Conservation (phyloP, 257 asterid species). For the Solanum stenotomum region DNA sequence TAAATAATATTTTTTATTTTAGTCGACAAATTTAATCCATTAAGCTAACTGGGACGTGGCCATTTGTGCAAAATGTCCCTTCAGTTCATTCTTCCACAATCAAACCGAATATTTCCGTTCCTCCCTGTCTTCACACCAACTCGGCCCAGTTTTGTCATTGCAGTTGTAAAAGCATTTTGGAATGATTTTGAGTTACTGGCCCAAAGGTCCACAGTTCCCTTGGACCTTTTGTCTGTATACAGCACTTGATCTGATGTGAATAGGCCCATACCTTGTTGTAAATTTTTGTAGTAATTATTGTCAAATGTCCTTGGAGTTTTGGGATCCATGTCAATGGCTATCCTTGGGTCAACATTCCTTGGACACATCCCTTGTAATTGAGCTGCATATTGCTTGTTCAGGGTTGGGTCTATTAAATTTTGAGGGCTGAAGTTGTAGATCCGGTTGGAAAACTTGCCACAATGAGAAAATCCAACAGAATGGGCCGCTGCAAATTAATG, state of each 20-base stretch:
- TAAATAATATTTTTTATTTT: not conserved
- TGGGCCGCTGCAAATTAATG: conserved; percentile 44
- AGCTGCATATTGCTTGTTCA: conserved; percentile 47
- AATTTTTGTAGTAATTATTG: conserved; percentile 51
- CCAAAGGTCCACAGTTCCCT: conserved; percentile 39
- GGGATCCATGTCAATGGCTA: conserved; percentile 82
- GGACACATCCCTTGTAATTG: conserved; percentile 57
- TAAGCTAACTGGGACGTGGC: not conserved
- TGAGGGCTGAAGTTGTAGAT: conserved; percentile 45
- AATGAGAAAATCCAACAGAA: conserved; percentile 81
- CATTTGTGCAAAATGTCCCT: not conserved
- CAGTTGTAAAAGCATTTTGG: conserved; percentile 30
- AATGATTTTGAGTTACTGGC: conserved; percentile 39
- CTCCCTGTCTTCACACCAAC: conserved; percentile 63
- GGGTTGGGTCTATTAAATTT: conserved; percentile 61
- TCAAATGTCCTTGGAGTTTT: conserved; percentile 56
- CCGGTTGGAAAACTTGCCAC: conserved; percentile 57
- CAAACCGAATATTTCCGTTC: conserved; percentile 67
- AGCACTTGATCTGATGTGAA: conserved; percentile 84
- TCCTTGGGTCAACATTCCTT: conserved; percentile 35
- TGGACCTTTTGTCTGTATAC: conserved; percentile 52
- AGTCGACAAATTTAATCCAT: not conserved
- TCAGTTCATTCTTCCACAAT: conserved; percentile 65
- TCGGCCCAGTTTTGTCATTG: conserved; percentile 77
- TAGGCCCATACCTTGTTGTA: conserved; percentile 62